A percentile compares a stretch with the other conserved stretches of the same genome.
phyloP scores from a whole-genome alignment of 2,329 filamentous ascomycete genomes.

The Colletotrichum falcatum region DNA sequence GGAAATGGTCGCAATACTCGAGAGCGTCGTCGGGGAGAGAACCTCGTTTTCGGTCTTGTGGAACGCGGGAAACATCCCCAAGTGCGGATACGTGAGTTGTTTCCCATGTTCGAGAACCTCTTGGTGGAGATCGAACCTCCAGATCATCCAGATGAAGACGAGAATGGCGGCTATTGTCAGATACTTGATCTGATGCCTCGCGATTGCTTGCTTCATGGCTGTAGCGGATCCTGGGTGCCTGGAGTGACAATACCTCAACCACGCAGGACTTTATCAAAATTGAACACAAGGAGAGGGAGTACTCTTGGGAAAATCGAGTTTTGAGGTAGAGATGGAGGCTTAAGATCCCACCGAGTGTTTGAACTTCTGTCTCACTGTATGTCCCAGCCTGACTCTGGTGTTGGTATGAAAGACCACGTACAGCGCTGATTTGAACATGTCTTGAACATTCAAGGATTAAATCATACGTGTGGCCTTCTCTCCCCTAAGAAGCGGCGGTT shows the following conservation, averaged over 20 bases:
- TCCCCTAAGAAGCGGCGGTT: not conserved
- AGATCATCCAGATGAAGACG: not conserved
- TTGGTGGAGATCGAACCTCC: not conserved
- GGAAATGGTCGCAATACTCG: not conserved
- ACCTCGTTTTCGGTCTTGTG: not conserved
- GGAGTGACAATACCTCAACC: not conserved
- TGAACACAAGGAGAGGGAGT: not conserved
- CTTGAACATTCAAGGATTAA: not conserved
- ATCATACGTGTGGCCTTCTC: not conserved
- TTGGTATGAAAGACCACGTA: not conserved
- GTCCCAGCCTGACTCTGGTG: not conserved
- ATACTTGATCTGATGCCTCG: not conserved
- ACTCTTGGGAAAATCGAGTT: not conserved
- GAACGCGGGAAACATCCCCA: not conserved
- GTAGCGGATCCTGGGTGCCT: not conserved
- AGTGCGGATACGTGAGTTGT: not conserved
- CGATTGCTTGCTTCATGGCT: not conserved
- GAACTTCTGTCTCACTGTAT: not conserved
- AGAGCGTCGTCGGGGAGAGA: not conserved
- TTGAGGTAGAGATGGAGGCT: not conserved
- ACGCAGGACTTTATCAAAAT: not conserved
- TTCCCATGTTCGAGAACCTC: not conserved
- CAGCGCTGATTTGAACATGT: not conserved
- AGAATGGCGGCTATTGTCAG: not conserved
- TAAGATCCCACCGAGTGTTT: not conserved